A percentile compares a stretch with the other conserved stretches of the same genome.
These are phyloP conservation scores for Vitis hybrid DNA, from an alignment of 177 flowering plant species.

Conservation along the genomic window DNA sequence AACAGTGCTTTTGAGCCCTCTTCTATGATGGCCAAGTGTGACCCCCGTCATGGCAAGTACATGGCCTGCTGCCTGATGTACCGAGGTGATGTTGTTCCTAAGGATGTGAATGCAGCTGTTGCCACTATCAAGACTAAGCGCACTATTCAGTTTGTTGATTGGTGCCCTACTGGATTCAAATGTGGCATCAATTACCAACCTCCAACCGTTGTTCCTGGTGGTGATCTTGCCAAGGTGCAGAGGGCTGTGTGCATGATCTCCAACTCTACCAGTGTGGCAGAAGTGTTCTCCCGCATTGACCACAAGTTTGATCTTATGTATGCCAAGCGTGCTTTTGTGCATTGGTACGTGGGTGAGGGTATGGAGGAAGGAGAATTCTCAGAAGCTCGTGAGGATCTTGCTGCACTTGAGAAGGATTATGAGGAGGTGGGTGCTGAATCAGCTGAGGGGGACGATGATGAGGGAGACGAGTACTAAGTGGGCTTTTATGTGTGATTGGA, in stretches of 20 bases:
- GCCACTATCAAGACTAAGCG: conserved; percentile 77
- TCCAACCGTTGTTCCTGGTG: conserved; percentile 72
- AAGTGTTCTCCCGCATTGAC: conserved; percentile 69
- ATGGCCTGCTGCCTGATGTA: conserved; percentile 89
- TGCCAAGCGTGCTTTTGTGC: conserved; percentile 72
- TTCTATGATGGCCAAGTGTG: conserved; percentile 85
- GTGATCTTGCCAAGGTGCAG: conserved; percentile 80
- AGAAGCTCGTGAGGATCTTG: conserved; percentile 85
- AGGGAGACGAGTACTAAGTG: conserved; percentile 42
- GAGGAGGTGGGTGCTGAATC: conserved; percentile 82
- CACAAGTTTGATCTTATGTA: conserved; percentile 77
- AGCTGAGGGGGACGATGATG: conserved; percentile 54
- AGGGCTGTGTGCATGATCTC: conserved; percentile 90
- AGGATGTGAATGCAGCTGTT: conserved; percentile 75
- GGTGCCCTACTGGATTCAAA: conserved; percentile 93
- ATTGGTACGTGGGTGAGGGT: conserved; percentile 80
- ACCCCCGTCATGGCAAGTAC: conserved; percentile 78
- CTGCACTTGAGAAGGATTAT: conserved; percentile 83
- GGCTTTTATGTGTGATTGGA: too few relatives aligned
- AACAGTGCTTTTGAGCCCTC: conserved; percentile 79
- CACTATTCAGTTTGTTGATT: conserved; percentile 77
- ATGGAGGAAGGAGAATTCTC: conserved; percentile 84
- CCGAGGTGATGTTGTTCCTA: conserved; percentile 84
- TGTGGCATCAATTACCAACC: conserved; percentile 89
- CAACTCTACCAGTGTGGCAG: conserved; percentile 79